Percentiles rank a stretch among this genome's conserved stretches.
These are phyloP conservation scores for Trametes cubensis DNA, from an alignment of 768 basidiomycete genomes.

Conservation along the genomic window DNA sequence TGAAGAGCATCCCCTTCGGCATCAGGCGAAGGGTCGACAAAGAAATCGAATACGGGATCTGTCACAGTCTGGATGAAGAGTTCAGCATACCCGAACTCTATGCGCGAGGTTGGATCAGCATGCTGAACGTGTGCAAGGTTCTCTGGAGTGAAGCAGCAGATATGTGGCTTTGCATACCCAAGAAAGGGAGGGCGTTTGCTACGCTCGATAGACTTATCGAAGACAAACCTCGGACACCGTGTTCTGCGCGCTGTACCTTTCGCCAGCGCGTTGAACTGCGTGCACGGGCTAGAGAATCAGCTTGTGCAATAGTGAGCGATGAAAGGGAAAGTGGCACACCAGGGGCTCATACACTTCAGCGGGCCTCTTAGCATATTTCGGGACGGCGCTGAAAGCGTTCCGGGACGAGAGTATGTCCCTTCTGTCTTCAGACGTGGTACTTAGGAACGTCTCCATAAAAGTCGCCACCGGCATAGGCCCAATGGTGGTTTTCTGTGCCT, in stretches of 20 bases:
- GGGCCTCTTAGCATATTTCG: not conserved
- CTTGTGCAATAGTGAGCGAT: not conserved
- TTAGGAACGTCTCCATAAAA: not conserved
- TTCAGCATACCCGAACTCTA: constrained; percentile 12
- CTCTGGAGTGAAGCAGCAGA: not conserved
- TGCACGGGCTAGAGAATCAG: not conserved
- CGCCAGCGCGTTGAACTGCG: constrained; percentile 26
- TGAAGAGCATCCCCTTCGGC: not conserved
- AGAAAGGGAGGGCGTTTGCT: not conserved
- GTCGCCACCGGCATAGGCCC: constrained; percentile 19
- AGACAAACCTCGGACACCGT: constrained; percentile 13
- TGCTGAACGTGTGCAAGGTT: not conserved
- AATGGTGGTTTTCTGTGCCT: not conserved
- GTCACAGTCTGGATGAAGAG: constrained; percentile 17
- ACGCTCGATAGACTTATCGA: not conserved
- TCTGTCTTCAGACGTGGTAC: not conserved
- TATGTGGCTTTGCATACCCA: constrained; percentile 14
- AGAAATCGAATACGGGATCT: constrained; percentile 8
- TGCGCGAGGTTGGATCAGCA: not conserved
- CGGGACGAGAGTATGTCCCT: not conserved
- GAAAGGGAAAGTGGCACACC: not conserved
- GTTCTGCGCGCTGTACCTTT: not conserved
- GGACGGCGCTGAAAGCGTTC: constrained; percentile 8
- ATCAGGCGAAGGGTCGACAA: constrained; percentile 3
- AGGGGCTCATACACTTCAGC: constrained; percentile 1